These are phyloP conservation scores for Collybiopsis confluens DNA, from an alignment of 768 basidiomycete species.

Conservation along the genomic window DNA sequence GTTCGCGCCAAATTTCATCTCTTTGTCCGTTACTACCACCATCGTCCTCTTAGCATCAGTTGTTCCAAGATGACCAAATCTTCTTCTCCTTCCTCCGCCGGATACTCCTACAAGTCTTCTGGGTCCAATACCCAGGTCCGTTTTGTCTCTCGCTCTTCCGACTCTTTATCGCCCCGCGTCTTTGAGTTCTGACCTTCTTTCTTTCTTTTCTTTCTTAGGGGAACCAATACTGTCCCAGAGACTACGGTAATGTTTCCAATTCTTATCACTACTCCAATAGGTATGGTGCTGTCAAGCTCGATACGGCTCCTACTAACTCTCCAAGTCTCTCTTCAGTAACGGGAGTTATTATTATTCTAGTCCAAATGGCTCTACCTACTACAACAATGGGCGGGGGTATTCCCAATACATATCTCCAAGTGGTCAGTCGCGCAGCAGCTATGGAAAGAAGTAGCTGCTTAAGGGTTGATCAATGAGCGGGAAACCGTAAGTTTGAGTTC, in stretches of 20 bases:
- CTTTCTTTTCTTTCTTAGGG: conserved; percentile 25
- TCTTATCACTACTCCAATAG: conserved; percentile 44
- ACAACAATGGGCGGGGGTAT: conserved; percentile 32
- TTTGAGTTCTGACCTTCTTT: background rate
- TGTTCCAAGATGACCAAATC: background rate
- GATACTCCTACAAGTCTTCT: background rate
- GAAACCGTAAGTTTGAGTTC: no score
- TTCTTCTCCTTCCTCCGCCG: background rate
- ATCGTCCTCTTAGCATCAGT: background rate
- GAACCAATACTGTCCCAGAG: conserved; percentile 41
- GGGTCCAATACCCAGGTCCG: conserved; percentile 1
- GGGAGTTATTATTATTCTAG: conserved; percentile 46
- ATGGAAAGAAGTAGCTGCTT: conserved; percentile 3
- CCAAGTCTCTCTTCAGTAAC: conserved; percentile 17
- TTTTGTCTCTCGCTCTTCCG: background rate
- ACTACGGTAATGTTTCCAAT: conserved; percentile 26
- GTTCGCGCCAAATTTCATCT: background rate
- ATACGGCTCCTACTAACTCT: background rate
- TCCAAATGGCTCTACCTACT: conserved; percentile 38
- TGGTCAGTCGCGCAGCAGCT: conserved; percentile 18
- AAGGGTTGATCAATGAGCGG: no score
- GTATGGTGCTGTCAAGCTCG: conserved; percentile 17
- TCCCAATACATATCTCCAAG: conserved; percentile 34
- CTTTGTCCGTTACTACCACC: background rate
- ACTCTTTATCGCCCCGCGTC: background rate